Conservation (phyloP, 495 filamentous ascomycete genomes). For the Xylaria grammica region DNA sequence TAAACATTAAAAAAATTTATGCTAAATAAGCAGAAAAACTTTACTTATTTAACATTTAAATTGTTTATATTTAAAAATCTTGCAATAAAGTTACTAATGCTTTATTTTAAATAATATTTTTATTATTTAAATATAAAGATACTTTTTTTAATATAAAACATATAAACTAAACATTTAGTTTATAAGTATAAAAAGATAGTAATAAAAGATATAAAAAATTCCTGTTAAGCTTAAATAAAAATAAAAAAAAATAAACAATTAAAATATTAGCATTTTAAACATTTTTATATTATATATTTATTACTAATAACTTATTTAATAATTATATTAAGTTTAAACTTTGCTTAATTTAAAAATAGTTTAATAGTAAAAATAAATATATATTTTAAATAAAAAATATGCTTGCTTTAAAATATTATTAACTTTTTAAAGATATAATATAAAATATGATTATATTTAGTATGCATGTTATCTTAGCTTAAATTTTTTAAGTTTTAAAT, state of each 20-base stretch:
- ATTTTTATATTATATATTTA: constrained; percentile 3
- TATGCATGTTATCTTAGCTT: constrained; percentile 4
- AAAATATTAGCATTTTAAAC: background rate
- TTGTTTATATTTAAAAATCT: constrained; percentile 1
- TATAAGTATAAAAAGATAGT: constrained; percentile 4
- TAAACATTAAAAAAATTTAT: background rate
- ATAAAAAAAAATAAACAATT: background rate
- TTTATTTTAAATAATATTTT: background rate
- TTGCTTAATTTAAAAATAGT: constrained; percentile 6
- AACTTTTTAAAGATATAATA: constrained; percentile 7
- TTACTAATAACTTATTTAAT: background rate
- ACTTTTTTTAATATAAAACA: too few relatives aligned
- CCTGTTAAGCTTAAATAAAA: constrained; percentile 2
- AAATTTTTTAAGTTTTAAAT: constrained; percentile 3
- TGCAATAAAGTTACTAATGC: background rate
- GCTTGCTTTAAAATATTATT: constrained; percentile 11
- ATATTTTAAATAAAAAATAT: constrained; percentile 13
- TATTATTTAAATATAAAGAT: background rate
- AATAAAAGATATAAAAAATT: constrained; percentile 10
- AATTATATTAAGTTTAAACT: too few relatives aligned
- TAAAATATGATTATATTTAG: constrained; percentile 1
- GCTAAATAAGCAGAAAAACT: background rate
- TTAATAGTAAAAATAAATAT: background rate
- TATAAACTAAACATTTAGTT: background rate
- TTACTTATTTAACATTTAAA: constrained; percentile 3